Base-by-base conservation (phyloP, 768 basidiomycete species). In the Phaffia tasmanica region DNA sequence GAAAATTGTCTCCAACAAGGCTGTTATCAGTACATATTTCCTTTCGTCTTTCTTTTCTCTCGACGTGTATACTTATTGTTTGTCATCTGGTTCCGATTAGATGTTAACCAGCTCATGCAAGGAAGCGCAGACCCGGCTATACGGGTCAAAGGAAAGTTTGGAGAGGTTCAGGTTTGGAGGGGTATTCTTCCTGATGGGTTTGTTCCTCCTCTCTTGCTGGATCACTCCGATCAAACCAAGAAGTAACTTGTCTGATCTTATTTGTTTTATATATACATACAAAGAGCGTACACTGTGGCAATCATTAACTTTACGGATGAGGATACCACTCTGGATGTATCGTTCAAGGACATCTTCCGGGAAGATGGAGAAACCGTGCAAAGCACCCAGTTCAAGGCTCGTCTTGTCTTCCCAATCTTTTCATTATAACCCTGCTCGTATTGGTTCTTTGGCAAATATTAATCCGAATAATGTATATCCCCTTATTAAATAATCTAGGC, bases 301-400 rank as follows among this genome's bases (percentile, higher is more conserved):
- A 14, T 67, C 54, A 30, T 67, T 46, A 67, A 67, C 61, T 63
- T 62, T 50, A 57, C 66, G 29, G 16, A 30, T n/a, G 47, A 67
- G 29, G 55, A 67, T 23, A 18, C 30, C 8, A 67, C 66, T n/a
- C 4, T 63, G n/a, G 59, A 67, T 47, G 30, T 67, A 3, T 15
- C 27, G 16, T 30, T 61, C 29, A 62, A 67, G 59, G 53, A 55
- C 29, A 46, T 67, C 55, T 67, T 67, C 55, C 47, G 60, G 30
- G 55, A 62, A 46, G 66, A 67, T 32, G 65, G 58, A 49, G 25
- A 49, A 23, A 23, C 2, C 4, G 7, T 29, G 16, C 56, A 59
- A 46, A 21, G n/a, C 30, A 30, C n/a, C 14, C 0, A 30, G 7
- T 63, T 42, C 54, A 4, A 19, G 14, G 23, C 3, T 7, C 29